Conservation (phyloP, 1,139 yeast species). For the Zygosaccharomyces pseudobailii region DNA sequence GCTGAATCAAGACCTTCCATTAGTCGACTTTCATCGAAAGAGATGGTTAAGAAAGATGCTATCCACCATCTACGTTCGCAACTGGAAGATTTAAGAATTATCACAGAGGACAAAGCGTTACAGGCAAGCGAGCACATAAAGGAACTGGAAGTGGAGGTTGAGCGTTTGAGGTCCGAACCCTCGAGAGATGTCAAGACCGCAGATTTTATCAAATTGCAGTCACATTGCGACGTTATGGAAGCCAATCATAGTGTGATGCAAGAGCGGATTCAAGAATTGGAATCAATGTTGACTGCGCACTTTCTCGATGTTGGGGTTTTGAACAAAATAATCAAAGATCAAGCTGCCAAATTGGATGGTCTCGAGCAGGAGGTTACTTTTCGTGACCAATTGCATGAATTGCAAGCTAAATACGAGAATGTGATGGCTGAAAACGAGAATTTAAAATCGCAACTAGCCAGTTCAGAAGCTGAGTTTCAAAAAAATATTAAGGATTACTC, state of each 20-base stretch:
- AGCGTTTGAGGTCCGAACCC: constrained; percentile 9
- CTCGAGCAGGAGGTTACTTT: constrained; percentile 44
- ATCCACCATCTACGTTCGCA: constrained; percentile 42
- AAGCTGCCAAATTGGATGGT: constrained; percentile 45
- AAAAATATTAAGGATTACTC: constrained; percentile 20
- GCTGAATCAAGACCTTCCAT: background rate
- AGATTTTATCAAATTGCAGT: constrained; percentile 39
- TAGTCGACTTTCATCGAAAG: constrained; percentile 1
- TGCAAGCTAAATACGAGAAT: constrained; percentile 44
- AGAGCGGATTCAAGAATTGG: constrained; percentile 43
- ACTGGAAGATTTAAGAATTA: constrained; percentile 41
- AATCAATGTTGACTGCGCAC: constrained; percentile 53
- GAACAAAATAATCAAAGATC: constrained; percentile 52
- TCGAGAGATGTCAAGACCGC: constrained; percentile 5
- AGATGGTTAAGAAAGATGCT: constrained; percentile 11
- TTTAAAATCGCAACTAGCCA: constrained; percentile 28
- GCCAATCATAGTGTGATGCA: constrained; percentile 44
- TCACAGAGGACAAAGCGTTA: constrained; percentile 49
- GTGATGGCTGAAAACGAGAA: constrained; percentile 45
- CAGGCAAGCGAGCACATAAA: constrained; percentile 49
- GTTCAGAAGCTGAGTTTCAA: constrained; percentile 13
- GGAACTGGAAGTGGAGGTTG: constrained; percentile 37
- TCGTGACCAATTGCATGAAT: constrained; percentile 44
- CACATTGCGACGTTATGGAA: constrained; percentile 44
- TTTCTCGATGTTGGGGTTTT: constrained; percentile 50